Base-by-base conservation (phyloP, 768 basidiomycete genomes). In the Suillus cothurnatus region DNA sequence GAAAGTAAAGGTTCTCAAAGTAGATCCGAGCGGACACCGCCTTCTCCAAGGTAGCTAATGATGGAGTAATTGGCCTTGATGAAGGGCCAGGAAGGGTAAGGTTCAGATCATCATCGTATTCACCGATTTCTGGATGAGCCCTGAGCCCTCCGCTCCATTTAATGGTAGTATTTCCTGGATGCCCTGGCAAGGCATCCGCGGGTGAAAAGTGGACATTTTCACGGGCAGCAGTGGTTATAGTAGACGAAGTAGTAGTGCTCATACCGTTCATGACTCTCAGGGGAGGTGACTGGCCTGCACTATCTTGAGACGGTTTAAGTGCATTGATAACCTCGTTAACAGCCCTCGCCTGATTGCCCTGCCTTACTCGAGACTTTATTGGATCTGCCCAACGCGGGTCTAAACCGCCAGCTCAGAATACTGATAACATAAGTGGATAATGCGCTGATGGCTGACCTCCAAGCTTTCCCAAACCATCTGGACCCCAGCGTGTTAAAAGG, bases 1-100 rank as follows among this genome's bases (percentile, higher is more conserved):
- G 89, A 78, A 92, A 96, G 78, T 92, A 96, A 36, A 90, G 83
- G 73, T 92, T 94, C 83, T 94, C 93, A 78, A 99, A 97, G 84
- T 89, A 97, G 79, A 98, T 93, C 74, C 92, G 88, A 47, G 92
- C 89, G 39, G 95, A 90, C 65, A 95, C 93, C 60, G 95, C 94
- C 76, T 92, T 95, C 78, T 99, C 96, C 73, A 98, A 82, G 36
- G 97, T 97, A 50, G 89, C 84, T 64, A 99, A 83, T 62, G 95
- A 96, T 45, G 97, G 95, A 17, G 84, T 87, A 72, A 98, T 90
- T 61, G 83, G 79, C 75, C 84, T 84, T 17, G 73, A 71, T 28
- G 61, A 6, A 41, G 58, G 39, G 21, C 26, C 19, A 66, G 64
- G 56, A 65, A 49, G 36, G 71, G 69, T 62, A 69, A 74, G 63